phyloP scores from a whole-genome alignment of 768 basidiomycete genomes.

The Leucogyrophana mollusca region DNA sequence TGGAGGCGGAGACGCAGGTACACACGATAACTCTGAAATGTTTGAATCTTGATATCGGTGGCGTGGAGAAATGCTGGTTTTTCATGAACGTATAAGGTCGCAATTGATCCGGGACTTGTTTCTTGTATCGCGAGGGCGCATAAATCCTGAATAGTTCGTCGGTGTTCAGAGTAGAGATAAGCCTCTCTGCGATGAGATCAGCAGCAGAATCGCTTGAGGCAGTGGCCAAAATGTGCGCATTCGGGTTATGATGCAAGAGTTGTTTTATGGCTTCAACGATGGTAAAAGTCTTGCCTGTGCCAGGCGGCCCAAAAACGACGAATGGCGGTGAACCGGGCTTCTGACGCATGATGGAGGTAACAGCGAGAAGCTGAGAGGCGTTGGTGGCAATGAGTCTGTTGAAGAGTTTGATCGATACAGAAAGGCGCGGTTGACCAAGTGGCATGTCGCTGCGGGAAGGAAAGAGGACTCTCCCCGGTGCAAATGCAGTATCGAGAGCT shows the following conservation, averaged over 20 bases:
- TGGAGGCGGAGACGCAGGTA: slow-evolving; percentile 63
- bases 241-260: slow-evolving; percentile 39
- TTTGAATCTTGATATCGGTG: slow-evolving; percentile 35
- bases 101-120: slow-evolving; percentile 38
- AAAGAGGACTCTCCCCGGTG: slow-evolving; percentile 45
- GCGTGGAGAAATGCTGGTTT: slow-evolving; percentile 34
- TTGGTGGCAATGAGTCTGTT: slow-evolving; percentile 49
- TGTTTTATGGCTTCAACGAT: slow-evolving; percentile 63
- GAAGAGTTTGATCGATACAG: slow-evolving; percentile 20
- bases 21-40: slow-evolving; percentile 56
- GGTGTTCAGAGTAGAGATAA: slow-evolving; percentile 31
- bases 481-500: slow-evolving; percentile 40
- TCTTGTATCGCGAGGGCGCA: slow-evolving; percentile 41
- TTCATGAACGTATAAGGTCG: slow-evolving; percentile 38
- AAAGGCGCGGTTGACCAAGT: background rate
- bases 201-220: slow-evolving; percentile 71
- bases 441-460: slow-evolving; percentile 26
- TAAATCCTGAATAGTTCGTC: slow-evolving; percentile 53
- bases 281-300: slow-evolving; percentile 69
- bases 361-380: slow-evolving; percentile 46
- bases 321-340: slow-evolving; percentile 52
- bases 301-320: slow-evolving; percentile 65
- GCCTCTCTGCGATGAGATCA: slow-evolving; percentile 51
- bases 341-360: slow-evolving; percentile 43
- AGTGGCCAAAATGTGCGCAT: slow-evolving; percentile 55